Evolutionary conservation across 2,329 filamentous ascomycete genomes (phyloP), one percentile per base, ranked within the genome.

Genomic region (Beauveria varroae): DNA sequence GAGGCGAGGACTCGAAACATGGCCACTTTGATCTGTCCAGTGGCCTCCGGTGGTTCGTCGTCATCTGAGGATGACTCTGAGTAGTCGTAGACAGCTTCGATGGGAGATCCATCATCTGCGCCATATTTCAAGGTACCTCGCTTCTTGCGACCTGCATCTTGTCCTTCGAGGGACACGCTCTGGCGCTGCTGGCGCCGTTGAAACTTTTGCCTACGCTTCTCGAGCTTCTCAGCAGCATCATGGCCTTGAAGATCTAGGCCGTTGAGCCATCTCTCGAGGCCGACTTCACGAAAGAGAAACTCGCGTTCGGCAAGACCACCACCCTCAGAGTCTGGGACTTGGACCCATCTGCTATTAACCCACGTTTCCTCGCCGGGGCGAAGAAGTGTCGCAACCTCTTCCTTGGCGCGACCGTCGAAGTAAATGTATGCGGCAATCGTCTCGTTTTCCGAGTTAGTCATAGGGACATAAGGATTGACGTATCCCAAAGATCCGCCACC

Each of bases 341-440:
- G 93, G 55, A 99, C 95, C 95, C 95, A 99, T 68, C 95, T 84
- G 61, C 92, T 97, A 71, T 98, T 99, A 26, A 99, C 96, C 95
- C 95, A 99, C 2, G 95, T 99, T 76, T 99, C 95, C 72, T 98
- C 95, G 26, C 95, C 93, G 14, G 93, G 89, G 60, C 95, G 84
- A 57, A 99, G 80, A 62, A 99, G 79, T 14, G 95, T 99, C 57
- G 95, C 95, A 3, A 99, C 96, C 76, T 99, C 95, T 73, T 99
- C 95, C 74, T 99, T 99, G 63, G 85, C 84, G 64, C 95, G 83
- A 20, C 95, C 95, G 74, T 99, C 95, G 71, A 99, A 99, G 78
- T 99, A 99, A 68, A 99, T 98, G 74, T 99, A 99, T 43, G 93
- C 95, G 37, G 95, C 95, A 68, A 99, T 93, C 16, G 95, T 99